Evolutionary conservation across 176 grass and related monocot genomes (phyloP).

Genomic region (Otatea glauca): DNA sequence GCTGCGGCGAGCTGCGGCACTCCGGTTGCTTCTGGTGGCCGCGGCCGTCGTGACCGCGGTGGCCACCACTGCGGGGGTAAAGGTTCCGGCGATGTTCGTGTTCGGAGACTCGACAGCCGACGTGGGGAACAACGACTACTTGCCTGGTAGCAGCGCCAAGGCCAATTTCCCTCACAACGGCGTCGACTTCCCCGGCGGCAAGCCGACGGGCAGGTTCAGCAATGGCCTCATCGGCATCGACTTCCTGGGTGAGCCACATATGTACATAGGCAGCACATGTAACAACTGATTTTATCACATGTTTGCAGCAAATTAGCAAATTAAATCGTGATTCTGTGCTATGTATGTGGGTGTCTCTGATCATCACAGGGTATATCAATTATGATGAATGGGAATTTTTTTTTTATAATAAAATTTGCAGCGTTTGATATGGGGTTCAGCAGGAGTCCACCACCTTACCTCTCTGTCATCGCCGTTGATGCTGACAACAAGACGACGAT

Average conservation of each 20-base stretch:
- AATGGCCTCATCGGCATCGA: conserved; percentile 65
- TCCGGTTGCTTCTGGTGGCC: conserved; percentile 7
- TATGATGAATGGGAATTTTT: background rate
- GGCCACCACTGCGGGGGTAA: background rate
- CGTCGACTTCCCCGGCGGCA: conserved; percentile 64
- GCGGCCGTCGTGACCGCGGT: background rate
- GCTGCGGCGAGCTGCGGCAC: background rate
- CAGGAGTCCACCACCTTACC: conserved; percentile 68
- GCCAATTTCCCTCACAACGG: conserved; percentile 81
- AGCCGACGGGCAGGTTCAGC: conserved; percentile 76
- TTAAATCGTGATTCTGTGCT: too few species aligned
- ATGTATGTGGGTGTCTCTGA: too few species aligned
- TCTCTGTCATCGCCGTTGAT: conserved; percentile 37
- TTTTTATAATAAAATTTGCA: background rate
- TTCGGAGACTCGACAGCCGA: conserved; percentile 78
- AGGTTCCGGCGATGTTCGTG: conserved; percentile 70
- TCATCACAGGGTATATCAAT: too few species aligned
- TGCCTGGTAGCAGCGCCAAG: conserved; percentile 37
- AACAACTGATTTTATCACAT: background rate
- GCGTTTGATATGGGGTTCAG: conserved; percentile 61
- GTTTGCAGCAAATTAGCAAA: background rate
- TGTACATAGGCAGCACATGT: background rate
- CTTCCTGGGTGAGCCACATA: conserved; percentile 56
- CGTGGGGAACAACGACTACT: conserved; percentile 72
- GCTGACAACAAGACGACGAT: background rate